These are phyloP conservation scores for Eucalyptus regnans DNA, from an alignment of 345 rosid genomes.

Conservation along the genomic window DNA sequence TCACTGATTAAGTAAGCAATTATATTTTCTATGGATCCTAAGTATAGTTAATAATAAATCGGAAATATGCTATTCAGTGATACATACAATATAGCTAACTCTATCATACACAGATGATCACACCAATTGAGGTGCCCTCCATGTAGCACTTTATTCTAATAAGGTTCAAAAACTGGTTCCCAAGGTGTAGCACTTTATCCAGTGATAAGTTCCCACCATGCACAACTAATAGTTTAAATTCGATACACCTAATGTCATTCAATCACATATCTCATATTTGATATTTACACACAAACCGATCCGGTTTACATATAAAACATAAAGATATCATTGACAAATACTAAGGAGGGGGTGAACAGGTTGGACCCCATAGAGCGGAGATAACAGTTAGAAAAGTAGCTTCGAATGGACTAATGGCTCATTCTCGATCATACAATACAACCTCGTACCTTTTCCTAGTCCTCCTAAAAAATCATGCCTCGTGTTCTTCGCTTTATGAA, in stretches of 20 bases:
- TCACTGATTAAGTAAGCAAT: background rate
- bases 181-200: background rate
- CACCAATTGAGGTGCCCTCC: background rate
- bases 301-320: background rate
- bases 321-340: background rate
- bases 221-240: background rate
- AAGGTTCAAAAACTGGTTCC: background rate
- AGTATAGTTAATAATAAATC: background rate
- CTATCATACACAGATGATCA: background rate
- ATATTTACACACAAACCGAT: background rate
- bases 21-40: background rate
- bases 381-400: background rate
- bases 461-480: background rate
- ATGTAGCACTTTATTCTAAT: background rate
- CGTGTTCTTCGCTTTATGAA: background rate
- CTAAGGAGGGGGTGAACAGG: background rate
- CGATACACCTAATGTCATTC: background rate
- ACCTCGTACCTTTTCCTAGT: background rate
- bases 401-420: background rate
- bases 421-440: background rate
- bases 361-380: background rate
- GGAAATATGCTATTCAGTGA: background rate
- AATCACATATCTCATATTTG: background rate
- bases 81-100: background rate
- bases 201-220: background rate